Base-by-base conservation (phyloP, 208 protist genomes). In the Novymonas esmeraldas region DNA sequence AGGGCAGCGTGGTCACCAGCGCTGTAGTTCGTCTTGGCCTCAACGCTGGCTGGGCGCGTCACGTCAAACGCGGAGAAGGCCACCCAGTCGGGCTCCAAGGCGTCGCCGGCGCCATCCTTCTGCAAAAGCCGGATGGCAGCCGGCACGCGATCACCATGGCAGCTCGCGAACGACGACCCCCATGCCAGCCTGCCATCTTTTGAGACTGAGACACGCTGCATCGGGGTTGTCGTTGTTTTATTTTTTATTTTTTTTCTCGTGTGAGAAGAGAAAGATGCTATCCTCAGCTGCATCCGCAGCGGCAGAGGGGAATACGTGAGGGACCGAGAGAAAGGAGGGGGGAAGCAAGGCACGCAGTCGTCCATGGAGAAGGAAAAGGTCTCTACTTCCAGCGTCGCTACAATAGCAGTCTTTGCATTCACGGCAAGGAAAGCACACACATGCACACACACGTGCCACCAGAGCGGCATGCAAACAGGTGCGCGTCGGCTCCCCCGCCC, bases 1-100 rank as follows among this genome's bases (percentile, higher is more conserved):
- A 91, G 64, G 6, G 71, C 84, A 44, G 81, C 81, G 59, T 90
- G 84, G 26, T 77, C 73, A 16, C 81, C 86, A 11, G 68, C 71
- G 0, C 68, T 55, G 62, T 86, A 56, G 33, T 20, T 42, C 14
- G 33, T 63, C 24, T 64, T 59, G 16, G 18, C 22, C 6, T 29
- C 45, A 13, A 63, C 18, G n/a, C 45, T 58, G 16, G 54, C 26
- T 26, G 55, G 58, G 20, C 61, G 60, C 4, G 36, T n/a, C 34
- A 75, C 61, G 13, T 26, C 39, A 31, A 68, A 75, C 4, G 69
- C 34, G 26, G 69, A 75, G 45, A 75, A 75, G 11, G 46, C 69
- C 10, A 64, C 61, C 20, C 60, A 38, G 33, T 58, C 55, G n/a
- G 69, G 38, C 13, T 41, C 41, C 24, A 69, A 29, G 0, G 36